Evolutionary conservation across 345 rosid species (phyloP).

Genomic region (Brassica carinata): DNA sequence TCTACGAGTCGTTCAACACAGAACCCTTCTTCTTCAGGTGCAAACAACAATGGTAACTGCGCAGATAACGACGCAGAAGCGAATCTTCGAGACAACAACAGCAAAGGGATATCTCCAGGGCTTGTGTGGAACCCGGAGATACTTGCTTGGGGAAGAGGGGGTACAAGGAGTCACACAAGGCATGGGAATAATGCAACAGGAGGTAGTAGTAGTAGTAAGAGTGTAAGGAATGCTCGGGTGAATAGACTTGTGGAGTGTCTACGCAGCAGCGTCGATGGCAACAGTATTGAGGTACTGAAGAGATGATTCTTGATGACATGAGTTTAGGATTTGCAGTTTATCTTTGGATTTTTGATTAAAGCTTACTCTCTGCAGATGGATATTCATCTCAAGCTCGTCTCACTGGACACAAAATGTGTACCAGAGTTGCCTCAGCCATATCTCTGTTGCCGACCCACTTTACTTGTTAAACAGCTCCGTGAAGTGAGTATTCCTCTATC

Average conservation of each 20-base stretch:
- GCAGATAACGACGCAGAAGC: conserved; percentile 64
- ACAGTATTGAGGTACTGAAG: conserved; percentile 62
- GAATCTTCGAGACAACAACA: conserved; percentile 54
- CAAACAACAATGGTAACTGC: conserved; percentile 58
- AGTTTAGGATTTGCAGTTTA: background rate
- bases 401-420: conserved; percentile 57
- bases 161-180: conserved; percentile 86
- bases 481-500: conserved; percentile 61
- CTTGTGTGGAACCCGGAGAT: conserved; percentile 78
- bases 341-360: conserved; percentile 2
- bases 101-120: conserved; percentile 75
- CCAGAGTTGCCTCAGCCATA: conserved; percentile 75
- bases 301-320: conserved; percentile 4
- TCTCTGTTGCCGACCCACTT: conserved; percentile 72
- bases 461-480: conserved; percentile 71
- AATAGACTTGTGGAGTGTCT: conserved; percentile 77
- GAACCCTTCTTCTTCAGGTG: conserved; percentile 67
- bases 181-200: conserved; percentile 67
- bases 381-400: conserved; percentile 76
- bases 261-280: conserved; percentile 63
- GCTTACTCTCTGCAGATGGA: conserved; percentile 51
- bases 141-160: conserved; percentile 98
- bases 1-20: conserved; percentile 52
- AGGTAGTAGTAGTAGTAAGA: conserved; percentile 63
- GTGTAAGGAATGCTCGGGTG: conserved; percentile 61